These are phyloP conservation scores for Strobilomyces echinocephalus DNA, from an alignment of 768 basidiomycete species.

Conservation along the genomic window DNA sequence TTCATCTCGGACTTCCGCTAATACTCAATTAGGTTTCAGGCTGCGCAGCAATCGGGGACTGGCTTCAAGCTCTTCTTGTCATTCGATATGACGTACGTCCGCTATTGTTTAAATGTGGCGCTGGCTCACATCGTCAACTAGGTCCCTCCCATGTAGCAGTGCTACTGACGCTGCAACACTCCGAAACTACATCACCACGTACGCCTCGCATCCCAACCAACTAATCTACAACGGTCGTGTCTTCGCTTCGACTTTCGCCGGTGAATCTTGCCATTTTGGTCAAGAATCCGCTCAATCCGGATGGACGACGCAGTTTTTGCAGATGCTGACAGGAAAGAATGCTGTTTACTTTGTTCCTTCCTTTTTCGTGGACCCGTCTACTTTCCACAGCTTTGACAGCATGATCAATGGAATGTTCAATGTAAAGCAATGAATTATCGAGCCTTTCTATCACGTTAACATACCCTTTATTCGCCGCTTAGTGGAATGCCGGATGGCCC, in stretches of 20 bases:
- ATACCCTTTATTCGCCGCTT: slow-evolving; percentile 1
- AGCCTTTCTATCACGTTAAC: slow-evolving; percentile 8
- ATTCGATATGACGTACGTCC: slow-evolving; percentile 69
- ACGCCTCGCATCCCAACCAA: slow-evolving; percentile 56
- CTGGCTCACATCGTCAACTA: slow-evolving; percentile 19
- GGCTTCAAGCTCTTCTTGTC: slow-evolving; percentile 73
- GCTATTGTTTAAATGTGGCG: not conserved
- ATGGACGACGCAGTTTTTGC: slow-evolving; percentile 54
- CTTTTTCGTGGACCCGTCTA: slow-evolving; percentile 58
- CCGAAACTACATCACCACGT: slow-evolving; percentile 50
- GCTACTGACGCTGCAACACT: slow-evolving; percentile 45
- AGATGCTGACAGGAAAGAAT: slow-evolving; percentile 41
- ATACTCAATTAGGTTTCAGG: slow-evolving; percentile 42
- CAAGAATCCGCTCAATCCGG: slow-evolving; percentile 45
- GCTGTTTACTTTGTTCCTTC: slow-evolving; percentile 62
- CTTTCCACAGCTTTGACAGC: slow-evolving; percentile 41
- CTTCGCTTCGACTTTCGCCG: slow-evolving; percentile 69
- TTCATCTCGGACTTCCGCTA: slow-evolving; percentile 8
- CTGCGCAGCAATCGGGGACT: slow-evolving; percentile 47
- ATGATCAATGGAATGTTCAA: slow-evolving; percentile 59
- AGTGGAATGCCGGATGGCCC: slow-evolving; percentile 86
- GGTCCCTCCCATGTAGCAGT: slow-evolving; percentile 51
- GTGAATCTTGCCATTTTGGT: slow-evolving; percentile 66
- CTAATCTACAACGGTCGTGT: slow-evolving; percentile 42
- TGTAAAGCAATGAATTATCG: slow-evolving; percentile 30